A percentile compares a stretch with the other conserved stretches of the same genome.
Evolutionary conservation across 352 stramenopile species (phyloP).

Genomic region (Pythium insidiosum): DNA sequence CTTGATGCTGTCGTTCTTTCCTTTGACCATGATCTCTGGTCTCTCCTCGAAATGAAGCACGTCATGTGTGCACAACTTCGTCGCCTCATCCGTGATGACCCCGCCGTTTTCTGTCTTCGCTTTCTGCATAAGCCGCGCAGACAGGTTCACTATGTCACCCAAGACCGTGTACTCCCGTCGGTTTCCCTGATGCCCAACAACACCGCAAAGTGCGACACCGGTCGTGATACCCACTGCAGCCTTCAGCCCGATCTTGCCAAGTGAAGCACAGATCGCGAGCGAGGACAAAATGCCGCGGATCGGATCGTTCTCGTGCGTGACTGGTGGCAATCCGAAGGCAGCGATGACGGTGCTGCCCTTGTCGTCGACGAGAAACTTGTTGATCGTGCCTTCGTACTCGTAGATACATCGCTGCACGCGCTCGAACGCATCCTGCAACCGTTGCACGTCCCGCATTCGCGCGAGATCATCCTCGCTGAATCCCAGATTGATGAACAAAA

Average conservation of each 20-base stretch:
- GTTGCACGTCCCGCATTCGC: conserved; percentile 66
- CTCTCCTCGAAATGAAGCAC: conserved; percentile 87
- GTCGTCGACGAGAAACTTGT: conserved; percentile 95
- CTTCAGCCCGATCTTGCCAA: conserved; percentile 59
- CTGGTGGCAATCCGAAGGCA: conserved; percentile 87
- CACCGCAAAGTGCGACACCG: conserved; percentile 87
- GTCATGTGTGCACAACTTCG: conserved; percentile 76
- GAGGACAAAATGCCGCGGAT: conserved; percentile 86
- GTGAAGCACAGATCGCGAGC: conserved; percentile 72
- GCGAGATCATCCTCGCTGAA: conserved; percentile 81
- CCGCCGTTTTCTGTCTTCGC: conserved; percentile 77
- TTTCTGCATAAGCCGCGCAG: conserved; percentile 89
- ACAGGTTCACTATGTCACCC: conserved; percentile 92
- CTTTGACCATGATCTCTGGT: conserved; percentile 88
- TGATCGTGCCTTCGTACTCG: conserved; percentile 93
- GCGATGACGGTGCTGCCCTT: conserved; percentile 92
- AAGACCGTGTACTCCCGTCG: conserved; percentile 92
- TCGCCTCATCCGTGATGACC: conserved; percentile 85
- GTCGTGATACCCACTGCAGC: conserved; percentile 90
- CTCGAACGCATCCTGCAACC: conserved; percentile 72
- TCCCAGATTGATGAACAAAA: conserved; percentile 93
- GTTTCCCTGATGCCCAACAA: conserved; percentile 87
- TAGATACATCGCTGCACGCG: conserved; percentile 88
- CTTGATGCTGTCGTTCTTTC: conserved; percentile 88
- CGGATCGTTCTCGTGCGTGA: conserved; percentile 90